Conservation (phyloP, 345 rosid genomes). For the Diplotaxis tenuifolia region DNA sequence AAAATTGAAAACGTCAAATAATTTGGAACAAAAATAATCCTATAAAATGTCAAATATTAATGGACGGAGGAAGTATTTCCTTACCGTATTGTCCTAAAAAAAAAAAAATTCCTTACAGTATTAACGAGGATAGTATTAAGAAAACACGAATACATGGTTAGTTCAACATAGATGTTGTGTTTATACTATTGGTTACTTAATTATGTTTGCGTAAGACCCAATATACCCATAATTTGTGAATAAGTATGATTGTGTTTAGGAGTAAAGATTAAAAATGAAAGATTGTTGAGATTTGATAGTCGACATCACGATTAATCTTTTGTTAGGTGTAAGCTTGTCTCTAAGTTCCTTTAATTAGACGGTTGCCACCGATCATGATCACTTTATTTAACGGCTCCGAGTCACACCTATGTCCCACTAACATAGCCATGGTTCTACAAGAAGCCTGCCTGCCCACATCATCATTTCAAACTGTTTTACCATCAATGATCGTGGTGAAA, state of each 20-base stretch:
- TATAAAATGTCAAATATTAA: too few relatives aligned
- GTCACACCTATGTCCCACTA: not conserved
- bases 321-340: slow-evolving; percentile 28
- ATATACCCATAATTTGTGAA: not conserved
- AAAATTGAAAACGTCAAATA: too few relatives aligned
- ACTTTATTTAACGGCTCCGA: not conserved
- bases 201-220: slow-evolving; percentile 5
- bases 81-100: too few relatives aligned
- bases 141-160: not conserved
- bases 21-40: too few relatives aligned
- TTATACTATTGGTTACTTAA: too few relatives aligned
- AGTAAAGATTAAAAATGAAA: not conserved
- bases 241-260: slow-evolving; percentile 15
- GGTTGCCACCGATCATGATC: not conserved
- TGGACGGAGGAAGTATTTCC: too few relatives aligned
- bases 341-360: slow-evolving; percentile 1
- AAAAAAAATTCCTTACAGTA: not conserved
- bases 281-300: not conserved
- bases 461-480: not conserved
- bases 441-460: not conserved
- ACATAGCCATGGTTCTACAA: not conserved
- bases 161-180: not conserved
- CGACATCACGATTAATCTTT: slow-evolving; percentile 14
- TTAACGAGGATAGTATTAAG: not conserved
- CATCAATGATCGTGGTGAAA: not conserved